A percentile compares a stretch with the other conserved stretches of the same genome.
These are phyloP conservation scores for Fusarium sp. DNA, from an alignment of 2,329 filamentous ascomycete genomes.

Conservation along the genomic window DNA sequence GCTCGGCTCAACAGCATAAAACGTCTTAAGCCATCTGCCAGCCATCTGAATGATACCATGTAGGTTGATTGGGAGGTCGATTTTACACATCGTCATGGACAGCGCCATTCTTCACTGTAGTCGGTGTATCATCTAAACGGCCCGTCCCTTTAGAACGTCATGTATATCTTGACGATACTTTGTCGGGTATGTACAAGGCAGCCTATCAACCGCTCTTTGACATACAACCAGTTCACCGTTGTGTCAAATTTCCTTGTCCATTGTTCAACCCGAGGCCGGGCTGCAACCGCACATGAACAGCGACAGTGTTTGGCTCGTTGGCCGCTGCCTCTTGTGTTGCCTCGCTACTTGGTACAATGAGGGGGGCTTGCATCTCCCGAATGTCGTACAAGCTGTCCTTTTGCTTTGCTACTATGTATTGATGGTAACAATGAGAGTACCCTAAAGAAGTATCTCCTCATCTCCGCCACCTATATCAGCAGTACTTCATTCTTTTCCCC, in stretches of 20 bases:
- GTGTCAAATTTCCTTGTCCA: slow-evolving; percentile 31
- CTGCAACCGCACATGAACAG: slow-evolving; percentile 36
- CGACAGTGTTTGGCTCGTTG: slow-evolving; percentile 24
- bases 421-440: neutral
- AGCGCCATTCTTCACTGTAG: slow-evolving; percentile 17
- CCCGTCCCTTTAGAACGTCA: neutral
- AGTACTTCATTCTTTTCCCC: neutral
- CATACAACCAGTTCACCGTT: slow-evolving; percentile 25
- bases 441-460: neutral
- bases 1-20: neutral
- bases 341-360: slow-evolving; percentile 36
- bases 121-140: slow-evolving; percentile 22
- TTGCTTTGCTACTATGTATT: slow-evolving; percentile 3
- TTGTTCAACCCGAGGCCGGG: slow-evolving; percentile 30
- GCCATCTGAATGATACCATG: neutral
- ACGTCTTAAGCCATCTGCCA: neutral
- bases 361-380: slow-evolving; percentile 35
- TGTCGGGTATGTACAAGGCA: neutral
- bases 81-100: neutral
- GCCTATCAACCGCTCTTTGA: neutral
- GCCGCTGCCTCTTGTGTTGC: slow-evolving; percentile 23
- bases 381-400: slow-evolving; percentile 20
- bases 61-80: neutral
- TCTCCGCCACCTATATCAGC: neutral
- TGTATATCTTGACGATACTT: neutral